Evolutionary conservation across 306 rosid species (phyloP), one percentile per base, ranked within the genome.

Genomic region (Psophocarpus tetragonolobus): DNA sequence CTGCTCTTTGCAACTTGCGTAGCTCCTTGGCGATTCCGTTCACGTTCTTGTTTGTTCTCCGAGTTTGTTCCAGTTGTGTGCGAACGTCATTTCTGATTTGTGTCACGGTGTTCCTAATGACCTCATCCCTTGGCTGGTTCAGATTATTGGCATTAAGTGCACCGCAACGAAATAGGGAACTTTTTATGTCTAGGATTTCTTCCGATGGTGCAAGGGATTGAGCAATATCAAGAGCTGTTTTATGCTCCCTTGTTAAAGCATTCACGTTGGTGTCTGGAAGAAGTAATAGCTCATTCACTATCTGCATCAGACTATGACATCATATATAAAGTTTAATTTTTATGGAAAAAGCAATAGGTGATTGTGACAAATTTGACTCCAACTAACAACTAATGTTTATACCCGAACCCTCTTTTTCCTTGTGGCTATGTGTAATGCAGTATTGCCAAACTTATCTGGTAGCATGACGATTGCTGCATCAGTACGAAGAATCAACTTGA

Each of bases 371-470:
- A 38, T 38, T 38, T 38, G 1, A 35, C 39, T n/a, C n/a, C n/a
- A n/a, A n/a, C n/a, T n/a, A n/a, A n/a, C n/a, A n/a, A n/a, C n/a
- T n/a, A n/a, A n/a, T n/a, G 9, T 54, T 54, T 1, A 23, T 18
- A 32, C 23, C 51, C 13, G 45, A 51, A 75, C 81, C 72, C 90
- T 75, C 69, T 85, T 88, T 70, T 90, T 90, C 81, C 96, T 82
- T 4, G 88, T 80, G 87, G 88, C 93, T 29, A 90, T 57, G 78
- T 92, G 97, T 26, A 92, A 85, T 41, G 93, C 91, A 12, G 91
- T 82, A 18, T 92, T 88, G 75, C 89, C 87, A 56, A 88, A 92
- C 86, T 85, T 91, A 80, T 90, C 93, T 4, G 95, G 93, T 14
- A 87, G 86, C 86, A 84, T 88, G 74, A 85, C 91, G 56, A 76